These are phyloP conservation scores for Alternaria sp. DNA, from an alignment of 2,329 filamentous ascomycete species.

Conservation along the genomic window DNA sequence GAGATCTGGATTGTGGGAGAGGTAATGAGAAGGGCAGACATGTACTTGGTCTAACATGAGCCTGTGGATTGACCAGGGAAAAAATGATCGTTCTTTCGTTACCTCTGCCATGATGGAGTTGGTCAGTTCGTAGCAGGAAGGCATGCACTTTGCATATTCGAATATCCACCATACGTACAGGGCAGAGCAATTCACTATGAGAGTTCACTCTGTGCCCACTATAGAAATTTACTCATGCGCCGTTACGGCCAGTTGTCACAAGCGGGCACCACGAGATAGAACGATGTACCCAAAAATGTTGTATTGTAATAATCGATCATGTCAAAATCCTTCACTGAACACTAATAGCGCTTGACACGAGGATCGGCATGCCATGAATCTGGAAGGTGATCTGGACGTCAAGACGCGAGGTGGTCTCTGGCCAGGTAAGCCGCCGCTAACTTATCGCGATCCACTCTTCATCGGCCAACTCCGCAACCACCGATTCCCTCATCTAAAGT, in stretches of 20 bases:
- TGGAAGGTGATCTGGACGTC: neutral
- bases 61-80: neutral
- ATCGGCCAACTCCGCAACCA: slow-evolving; percentile 31
- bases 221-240: neutral
- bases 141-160: neutral
- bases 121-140: neutral
- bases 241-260: neutral
- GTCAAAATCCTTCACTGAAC: neutral
- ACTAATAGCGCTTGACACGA: neutral
- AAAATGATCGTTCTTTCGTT: neutral
- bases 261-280: neutral
- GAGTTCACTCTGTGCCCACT: neutral
- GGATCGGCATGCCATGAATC: neutral
- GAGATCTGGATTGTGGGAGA: slow-evolving; percentile 23
- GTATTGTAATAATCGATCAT: neutral
- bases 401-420: neutral
- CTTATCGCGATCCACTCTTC: slow-evolving; percentile 32
- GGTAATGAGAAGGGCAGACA: slow-evolving; percentile 34
- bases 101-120: neutral
- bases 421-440: slow-evolving; percentile 21
- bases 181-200: neutral
- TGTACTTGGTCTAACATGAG: slow-evolving; percentile 29
- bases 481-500: slow-evolving; percentile 5
- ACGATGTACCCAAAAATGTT: neutral
- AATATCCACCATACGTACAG: neutral